Conservation (phyloP, 176 grass and related monocot genomes). For the Hsuehochloa calcarea region DNA sequence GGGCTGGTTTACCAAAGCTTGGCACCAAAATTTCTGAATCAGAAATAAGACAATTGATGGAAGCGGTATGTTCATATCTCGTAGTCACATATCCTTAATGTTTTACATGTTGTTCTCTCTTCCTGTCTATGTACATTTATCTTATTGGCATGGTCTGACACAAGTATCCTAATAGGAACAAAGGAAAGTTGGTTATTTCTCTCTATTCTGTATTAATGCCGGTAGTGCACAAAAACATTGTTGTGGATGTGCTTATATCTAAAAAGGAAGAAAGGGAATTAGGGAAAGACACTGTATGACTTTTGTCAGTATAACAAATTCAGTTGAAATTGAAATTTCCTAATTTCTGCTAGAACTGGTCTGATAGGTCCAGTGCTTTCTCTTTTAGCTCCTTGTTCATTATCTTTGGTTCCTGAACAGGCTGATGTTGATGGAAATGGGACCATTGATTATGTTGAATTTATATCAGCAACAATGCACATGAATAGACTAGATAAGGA, state of each 20-base stretch:
- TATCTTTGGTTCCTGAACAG: conserved; percentile 47
- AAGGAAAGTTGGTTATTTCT: not conserved
- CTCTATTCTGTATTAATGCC: not conserved
- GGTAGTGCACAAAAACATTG: not conserved
- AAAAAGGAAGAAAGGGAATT: not conserved
- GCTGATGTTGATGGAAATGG: conserved; percentile 98
- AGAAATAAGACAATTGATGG: conserved; percentile 83
- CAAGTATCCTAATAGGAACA: not conserved
- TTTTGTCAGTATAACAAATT: not conserved
- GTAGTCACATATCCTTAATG: not conserved
- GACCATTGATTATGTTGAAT: conserved; percentile 88
- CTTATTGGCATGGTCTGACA: not conserved
- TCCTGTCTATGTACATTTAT: not conserved
- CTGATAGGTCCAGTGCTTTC: not conserved
- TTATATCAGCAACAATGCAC: conserved; percentile 96
- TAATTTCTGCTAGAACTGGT: not conserved
- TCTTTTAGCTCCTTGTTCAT: conserved; percentile 12
- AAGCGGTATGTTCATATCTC: conserved; percentile 62
- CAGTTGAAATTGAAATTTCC: not conserved
- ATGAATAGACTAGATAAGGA: conserved; percentile 94
- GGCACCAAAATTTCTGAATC: conserved; percentile 87
- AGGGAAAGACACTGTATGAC: not conserved
- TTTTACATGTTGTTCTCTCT: not conserved
- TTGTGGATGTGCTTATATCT: not conserved
- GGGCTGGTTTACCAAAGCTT: conserved; percentile 86